Evolutionary conservation across 768 basidiomycete species (phyloP).

Genomic region (Strobilomyces confusus): DNA sequence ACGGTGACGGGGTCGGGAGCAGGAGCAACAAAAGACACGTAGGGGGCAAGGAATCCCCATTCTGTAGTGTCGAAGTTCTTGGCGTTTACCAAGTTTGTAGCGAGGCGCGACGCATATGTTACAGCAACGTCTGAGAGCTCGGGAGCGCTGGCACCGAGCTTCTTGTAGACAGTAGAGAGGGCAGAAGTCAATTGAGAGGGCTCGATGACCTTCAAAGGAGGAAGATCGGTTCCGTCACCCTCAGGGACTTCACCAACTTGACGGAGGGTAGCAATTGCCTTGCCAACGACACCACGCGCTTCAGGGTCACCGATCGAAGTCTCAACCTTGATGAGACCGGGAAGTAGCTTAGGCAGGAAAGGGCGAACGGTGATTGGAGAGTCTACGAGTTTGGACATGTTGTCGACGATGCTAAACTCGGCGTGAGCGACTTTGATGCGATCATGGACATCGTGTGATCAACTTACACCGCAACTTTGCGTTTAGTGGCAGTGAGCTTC

Average conservation of each 20-base stretch:
- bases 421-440: constrained; percentile 15
- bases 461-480: constrained; percentile 92
- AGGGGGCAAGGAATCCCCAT: constrained; percentile 81
- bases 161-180: constrained; percentile 81
- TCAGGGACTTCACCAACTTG: constrained; percentile 89
- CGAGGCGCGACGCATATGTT: constrained; percentile 73
- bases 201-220: constrained; percentile 78
- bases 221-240: constrained; percentile 85
- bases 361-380: constrained; percentile 92
- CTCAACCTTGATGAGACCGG: constrained; percentile 94
- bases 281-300: constrained; percentile 87
- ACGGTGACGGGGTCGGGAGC: constrained; percentile 64
- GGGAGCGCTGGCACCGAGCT: constrained; percentile 58
- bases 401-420: constrained; percentile 78
- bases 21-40: constrained; percentile 62
- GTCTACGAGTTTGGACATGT: constrained; percentile 98
- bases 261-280: constrained; percentile 93
- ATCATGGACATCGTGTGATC: constrained; percentile 2
- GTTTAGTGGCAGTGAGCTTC: constrained; percentile 94
- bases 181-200: constrained; percentile 58
- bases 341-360: constrained; percentile 93
- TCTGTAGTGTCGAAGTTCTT: constrained; percentile 90
- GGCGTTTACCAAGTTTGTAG: constrained; percentile 80
- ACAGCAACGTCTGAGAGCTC: constrained; percentile 54
- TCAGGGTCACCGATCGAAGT: constrained; percentile 95